Evolutionary conservation across 108 stramenopile species (phyloP), one percentile per base, ranked within the genome.

Genomic region (Cyclotella kingstonii): DNA sequence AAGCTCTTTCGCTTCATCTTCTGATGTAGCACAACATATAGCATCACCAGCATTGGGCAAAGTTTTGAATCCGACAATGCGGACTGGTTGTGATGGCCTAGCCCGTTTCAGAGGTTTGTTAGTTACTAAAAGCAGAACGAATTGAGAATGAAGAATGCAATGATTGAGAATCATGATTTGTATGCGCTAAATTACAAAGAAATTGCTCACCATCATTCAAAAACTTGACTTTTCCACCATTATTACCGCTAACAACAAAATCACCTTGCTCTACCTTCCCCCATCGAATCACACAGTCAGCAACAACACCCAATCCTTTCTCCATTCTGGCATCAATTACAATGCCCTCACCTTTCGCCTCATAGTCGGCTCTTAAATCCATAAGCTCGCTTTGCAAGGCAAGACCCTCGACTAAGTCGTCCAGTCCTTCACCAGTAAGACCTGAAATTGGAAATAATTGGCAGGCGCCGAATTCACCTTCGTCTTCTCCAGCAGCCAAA

Each of bases 391-490:
- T 84, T 43, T 91, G 90, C 10, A 91, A 61, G 0, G 79, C 77
- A 50, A 91, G 58, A 8, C 87, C 87, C 73, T 89, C 91, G 38
- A 92, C 84, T 22, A 92, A 59, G 55, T 97, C 93, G 44, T 95
- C 94, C 14, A 99, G 22, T 8, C 97, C 98, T 44, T 84, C 78
- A 1, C 95, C 90, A 6, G 95, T 91, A 41, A 88, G 54, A 17
- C 90, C 96, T 7, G 89, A 87, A 0, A 97, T 84, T 0, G 87
- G 89, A 46, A 95, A 90, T 17, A 98, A 60, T 52, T 90, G 96
- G 12, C 90, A 89, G 6, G 95, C 81, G 2, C 95, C 97, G 46
- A 70, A 86, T 34, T 84, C 85, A 6, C 77, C 72, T 43, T 70
- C 78, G 14, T 78, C 72, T n/a, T 55, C 69, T 10, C 61, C 39